Conservation (phyloP, 805 yeast genomes). For the Candida ponderosae region DNA sequence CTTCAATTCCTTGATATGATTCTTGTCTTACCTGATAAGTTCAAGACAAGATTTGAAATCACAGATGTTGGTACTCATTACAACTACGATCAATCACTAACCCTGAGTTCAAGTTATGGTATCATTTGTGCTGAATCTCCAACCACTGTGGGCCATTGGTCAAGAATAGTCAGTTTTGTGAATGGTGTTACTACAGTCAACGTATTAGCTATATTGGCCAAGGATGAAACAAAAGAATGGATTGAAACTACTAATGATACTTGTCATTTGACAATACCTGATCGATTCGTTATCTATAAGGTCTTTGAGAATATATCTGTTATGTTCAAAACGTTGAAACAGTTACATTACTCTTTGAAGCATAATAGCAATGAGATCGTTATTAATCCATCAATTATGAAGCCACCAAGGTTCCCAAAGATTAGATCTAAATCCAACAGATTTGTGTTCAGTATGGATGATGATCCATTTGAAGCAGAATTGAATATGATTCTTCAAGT, state of each 20-base stretch:
- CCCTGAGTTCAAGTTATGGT: slow-evolving; percentile 22
- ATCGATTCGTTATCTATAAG: slow-evolving; percentile 64
- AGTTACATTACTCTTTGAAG: slow-evolving; percentile 43
- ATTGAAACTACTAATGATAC: slow-evolving; percentile 30
- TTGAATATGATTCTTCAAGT: slow-evolving; percentile 56
- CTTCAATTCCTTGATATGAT: slow-evolving; percentile 18
- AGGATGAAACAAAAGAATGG: slow-evolving; percentile 23
- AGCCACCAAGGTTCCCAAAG: slow-evolving; percentile 45
- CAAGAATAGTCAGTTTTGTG: slow-evolving; percentile 35
- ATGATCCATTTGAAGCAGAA: slow-evolving; percentile 84
- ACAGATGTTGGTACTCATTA: slow-evolving; percentile 19
- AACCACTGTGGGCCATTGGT: slow-evolving; percentile 37
- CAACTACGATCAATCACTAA: slow-evolving; percentile 14
- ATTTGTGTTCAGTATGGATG: slow-evolving; percentile 64
- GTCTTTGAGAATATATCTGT: slow-evolving; percentile 76
- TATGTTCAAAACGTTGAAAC: slow-evolving; percentile 56
- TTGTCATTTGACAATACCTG: slow-evolving; percentile 56
- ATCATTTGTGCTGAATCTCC: slow-evolving; percentile 50
- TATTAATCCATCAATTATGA: slow-evolving; percentile 30
- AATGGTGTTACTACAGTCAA: slow-evolving; percentile 21
- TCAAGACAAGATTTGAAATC: slow-evolving; percentile 40
- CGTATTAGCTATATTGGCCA: slow-evolving; percentile 22
- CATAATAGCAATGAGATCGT: slow-evolving; percentile 29
- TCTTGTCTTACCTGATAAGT: slow-evolving; percentile 37
- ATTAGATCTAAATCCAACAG: slow-evolving; percentile 47